A percentile compares a stretch with the other conserved stretches of the same genome.
phyloP scores from a whole-genome alignment of 2,329 filamentous ascomycete species.

The Ploettnerulaceae sp. region DNA sequence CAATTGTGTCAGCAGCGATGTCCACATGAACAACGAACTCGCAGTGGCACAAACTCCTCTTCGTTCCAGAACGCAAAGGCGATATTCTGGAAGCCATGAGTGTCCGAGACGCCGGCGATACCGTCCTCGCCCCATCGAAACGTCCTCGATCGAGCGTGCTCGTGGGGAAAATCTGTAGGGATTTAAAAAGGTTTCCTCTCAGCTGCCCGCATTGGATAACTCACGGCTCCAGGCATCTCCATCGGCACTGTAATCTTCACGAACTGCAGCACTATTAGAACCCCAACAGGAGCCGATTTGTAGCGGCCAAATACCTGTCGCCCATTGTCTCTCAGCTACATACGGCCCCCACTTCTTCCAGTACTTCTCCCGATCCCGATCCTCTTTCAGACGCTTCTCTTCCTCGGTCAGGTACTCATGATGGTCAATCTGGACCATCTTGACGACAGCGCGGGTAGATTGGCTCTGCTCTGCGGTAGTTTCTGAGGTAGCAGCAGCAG shows the following conservation, averaged over 20 bases:
- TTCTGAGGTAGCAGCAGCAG: not conserved
- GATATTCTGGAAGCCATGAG: conserved; percentile 86
- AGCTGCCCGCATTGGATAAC: conserved; percentile 35
- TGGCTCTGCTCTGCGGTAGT: not conserved
- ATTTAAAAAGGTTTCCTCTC: conserved; percentile 26
- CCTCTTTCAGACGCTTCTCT: conserved; percentile 83
- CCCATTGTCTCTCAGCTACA: conserved; percentile 91
- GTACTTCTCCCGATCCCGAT: conserved; percentile 78
- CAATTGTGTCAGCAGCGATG: conserved; percentile 31
- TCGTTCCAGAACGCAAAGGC: conserved; percentile 98
- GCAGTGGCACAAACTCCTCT: conserved; percentile 63
- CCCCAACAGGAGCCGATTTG: not conserved
- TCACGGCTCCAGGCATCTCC: conserved; percentile 95
- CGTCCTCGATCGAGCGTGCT: conserved; percentile 80
- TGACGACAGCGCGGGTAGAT: conserved; percentile 25
- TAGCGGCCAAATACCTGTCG: conserved; percentile 58
- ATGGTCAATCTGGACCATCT: conserved; percentile 86
- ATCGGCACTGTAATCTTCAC: conserved; percentile 85
- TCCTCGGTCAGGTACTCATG: conserved; percentile 85
- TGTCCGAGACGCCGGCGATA: conserved; percentile 91
- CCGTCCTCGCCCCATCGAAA: conserved; percentile 97
- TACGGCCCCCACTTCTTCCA: conserved; percentile 99
- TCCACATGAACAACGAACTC: not conserved
- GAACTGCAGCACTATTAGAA: conserved; percentile 46
- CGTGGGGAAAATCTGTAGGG: conserved; percentile 79